These are phyloP conservation scores for Geotrichum restrictum DNA, from an alignment of 1,139 yeast genomes.

Conservation along the genomic window DNA sequence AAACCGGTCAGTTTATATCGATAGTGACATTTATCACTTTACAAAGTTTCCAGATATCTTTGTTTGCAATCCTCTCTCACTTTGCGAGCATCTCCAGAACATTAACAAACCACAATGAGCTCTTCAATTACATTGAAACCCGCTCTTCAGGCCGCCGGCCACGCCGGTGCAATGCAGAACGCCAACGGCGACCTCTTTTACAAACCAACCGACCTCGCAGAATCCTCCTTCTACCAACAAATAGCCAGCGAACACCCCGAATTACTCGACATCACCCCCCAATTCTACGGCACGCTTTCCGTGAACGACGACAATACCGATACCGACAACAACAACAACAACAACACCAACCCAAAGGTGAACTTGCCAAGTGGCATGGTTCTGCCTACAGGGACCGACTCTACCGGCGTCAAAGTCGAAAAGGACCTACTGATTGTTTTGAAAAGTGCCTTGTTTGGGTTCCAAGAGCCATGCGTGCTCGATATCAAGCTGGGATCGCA, in stretches of 20 bases:
- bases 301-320: conserved; percentile 1
- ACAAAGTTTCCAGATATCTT: too few species aligned
- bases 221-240: conserved; percentile 63
- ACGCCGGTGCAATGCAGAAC: conserved; percentile 68
- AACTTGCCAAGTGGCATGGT: conserved; percentile 1
- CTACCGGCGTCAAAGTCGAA: conserved; percentile 20
- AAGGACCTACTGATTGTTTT: conserved; percentile 20
- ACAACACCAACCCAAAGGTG: not conserved
- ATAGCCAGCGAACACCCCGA: conserved; percentile 27
- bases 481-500: conserved; percentile 79
- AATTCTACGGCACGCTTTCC: conserved; percentile 43
- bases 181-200: conserved; percentile 62
- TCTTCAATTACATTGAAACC: conserved; percentile 13
- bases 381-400: conserved; percentile 11
- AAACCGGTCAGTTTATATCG: too few species aligned
- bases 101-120: not conserved
- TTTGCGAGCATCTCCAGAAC: too few species aligned
- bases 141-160: conserved; percentile 76
- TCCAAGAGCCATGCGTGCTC: conserved; percentile 61
- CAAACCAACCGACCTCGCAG: conserved; percentile 62
- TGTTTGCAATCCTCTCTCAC: too few species aligned
- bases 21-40: too few species aligned
- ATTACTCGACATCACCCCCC: conserved; percentile 37
- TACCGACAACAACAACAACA: not conserved
- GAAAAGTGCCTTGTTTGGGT: conserved; percentile 42